Evolutionary conservation across 805 yeast species (phyloP), one percentile per base, ranked within the genome.

Genomic region (Nakazawaea wickerhamii): DNA sequence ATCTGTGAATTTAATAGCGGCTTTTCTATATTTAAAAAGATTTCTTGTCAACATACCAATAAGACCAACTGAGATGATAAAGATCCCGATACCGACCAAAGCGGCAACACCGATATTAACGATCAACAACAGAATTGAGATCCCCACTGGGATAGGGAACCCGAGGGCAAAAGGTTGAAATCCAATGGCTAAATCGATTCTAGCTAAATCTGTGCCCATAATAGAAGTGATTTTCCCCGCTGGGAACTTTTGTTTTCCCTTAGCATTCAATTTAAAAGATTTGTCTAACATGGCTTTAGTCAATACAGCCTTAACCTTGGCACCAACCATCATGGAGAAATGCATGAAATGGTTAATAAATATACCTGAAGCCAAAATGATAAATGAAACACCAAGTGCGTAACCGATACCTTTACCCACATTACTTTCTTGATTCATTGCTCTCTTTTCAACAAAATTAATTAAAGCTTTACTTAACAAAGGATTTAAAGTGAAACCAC

Each of bases 151-250:
- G 5, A 82, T 64, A 0, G 90, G 88, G 55, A 85, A 75, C 10
- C 79, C 67, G 51, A 81, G 60, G 19, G 81, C 55, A 54, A 81
- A 77, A 4, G 85, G 84, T 53, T 81, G 78, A 48, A 80, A 83
- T 4, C 76, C 77, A 15, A 79, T 60, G 9, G 89, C 88, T 50
- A 84, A 71, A 60, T 87, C 95, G 27, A 89, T 71, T 55, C 95
- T 77, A n/a, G 90, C 75, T 30, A 88, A 65, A 57, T 89, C 96
- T 2, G 95, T 80, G 47, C 95, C 86, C 58, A 88, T 74, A 57
- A 87, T 63, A 7, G 89, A 79, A 23, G 95, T 86, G 44, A 89
- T 72, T 46, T 74, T 77, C 35, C 93, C 83, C 21, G 78, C 70
- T 1, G 95, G 81, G 54, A 63, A 85, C 46, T 72, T 67, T 48